A percentile compares a stretch with the other conserved stretches of the same genome.
Evolutionary conservation across 2,329 filamentous ascomycete species (phyloP).

Genomic region (Penicillium oxalicum): DNA sequence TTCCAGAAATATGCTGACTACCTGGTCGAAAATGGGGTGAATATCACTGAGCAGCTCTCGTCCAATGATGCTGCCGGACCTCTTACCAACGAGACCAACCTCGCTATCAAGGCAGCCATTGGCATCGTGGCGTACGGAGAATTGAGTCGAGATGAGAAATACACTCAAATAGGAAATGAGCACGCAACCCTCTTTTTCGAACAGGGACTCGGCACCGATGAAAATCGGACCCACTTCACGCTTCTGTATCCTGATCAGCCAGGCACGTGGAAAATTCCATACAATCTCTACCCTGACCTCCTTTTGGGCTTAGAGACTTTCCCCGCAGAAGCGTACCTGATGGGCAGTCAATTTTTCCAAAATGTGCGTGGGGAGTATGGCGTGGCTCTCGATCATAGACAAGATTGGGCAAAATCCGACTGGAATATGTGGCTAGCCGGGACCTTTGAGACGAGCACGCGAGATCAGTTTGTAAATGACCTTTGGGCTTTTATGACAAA

Average conservation of each 20-base stretch:
- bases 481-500: slow-evolving; percentile 41
- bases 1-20: slow-evolving; percentile 40
- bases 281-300: slow-evolving; percentile 40
- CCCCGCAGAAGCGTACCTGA: slow-evolving; percentile 29
- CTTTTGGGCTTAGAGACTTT: slow-evolving; percentile 38
- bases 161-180: slow-evolving; percentile 31
- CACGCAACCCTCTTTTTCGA: slow-evolving; percentile 34
- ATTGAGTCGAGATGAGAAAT: slow-evolving; percentile 33
- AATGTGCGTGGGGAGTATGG: slow-evolving; percentile 33
- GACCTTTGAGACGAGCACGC: slow-evolving; percentile 25
- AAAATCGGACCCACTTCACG: slow-evolving; percentile 35
- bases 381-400: slow-evolving; percentile 36
- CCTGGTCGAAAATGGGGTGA: slow-evolving; percentile 35
- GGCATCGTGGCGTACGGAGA: slow-evolving; percentile 43
- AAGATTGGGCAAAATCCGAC: slow-evolving; percentile 41
- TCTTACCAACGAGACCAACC: slow-evolving; percentile 42
- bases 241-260: slow-evolving; percentile 34
- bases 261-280: slow-evolving; percentile 34
- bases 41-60: slow-evolving; percentile 37
- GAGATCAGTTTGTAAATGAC: slow-evolving; percentile 35
- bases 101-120: slow-evolving; percentile 45
- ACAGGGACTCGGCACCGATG: slow-evolving; percentile 32
- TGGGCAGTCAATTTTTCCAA: slow-evolving; percentile 35
- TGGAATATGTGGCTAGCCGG: slow-evolving; percentile 43
- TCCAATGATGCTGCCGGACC: slow-evolving; percentile 41